Evolutionary conservation across 768 basidiomycete species (phyloP).

Genomic region (Lactarius vividus): DNA sequence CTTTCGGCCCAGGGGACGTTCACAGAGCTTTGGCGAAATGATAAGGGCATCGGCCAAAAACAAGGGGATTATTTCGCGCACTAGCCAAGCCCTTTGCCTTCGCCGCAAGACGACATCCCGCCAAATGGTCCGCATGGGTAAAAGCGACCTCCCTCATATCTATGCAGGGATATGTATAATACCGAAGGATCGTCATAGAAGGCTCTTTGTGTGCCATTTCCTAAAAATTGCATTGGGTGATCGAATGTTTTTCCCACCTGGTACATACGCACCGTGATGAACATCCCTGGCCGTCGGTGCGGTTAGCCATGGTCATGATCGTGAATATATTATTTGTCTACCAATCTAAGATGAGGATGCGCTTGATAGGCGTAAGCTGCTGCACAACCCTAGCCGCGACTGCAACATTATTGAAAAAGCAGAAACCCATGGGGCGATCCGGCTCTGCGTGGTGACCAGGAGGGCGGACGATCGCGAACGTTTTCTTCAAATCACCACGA

Average conservation of each 20-base stretch:
- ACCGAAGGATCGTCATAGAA: slow-evolving; percentile 92
- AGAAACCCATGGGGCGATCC: slow-evolving; percentile 98
- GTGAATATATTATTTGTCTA: slow-evolving; percentile 40
- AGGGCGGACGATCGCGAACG: slow-evolving; percentile 93
- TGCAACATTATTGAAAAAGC: slow-evolving; percentile 98
- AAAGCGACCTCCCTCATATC: slow-evolving; percentile 87
- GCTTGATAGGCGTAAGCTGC: slow-evolving; percentile 64
- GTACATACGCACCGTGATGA: slow-evolving; percentile 68
- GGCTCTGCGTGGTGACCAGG: slow-evolving; percentile 99
- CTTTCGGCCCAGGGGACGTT: slow-evolving; percentile 92
- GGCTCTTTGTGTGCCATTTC: slow-evolving; percentile 95
- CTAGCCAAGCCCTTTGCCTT: slow-evolving; percentile 82
- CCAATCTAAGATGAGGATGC: slow-evolving; percentile 94
- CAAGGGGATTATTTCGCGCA: slow-evolving; percentile 40
- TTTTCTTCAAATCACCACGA: slow-evolving; percentile 72
- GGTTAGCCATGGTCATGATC: slow-evolving; percentile 5
- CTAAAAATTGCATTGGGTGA: slow-evolving; percentile 39
- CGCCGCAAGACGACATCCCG: slow-evolving; percentile 79
- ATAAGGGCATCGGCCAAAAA: slow-evolving; percentile 15
- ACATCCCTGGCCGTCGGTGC: slow-evolving; percentile 66
- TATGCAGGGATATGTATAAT: slow-evolving; percentile 92
- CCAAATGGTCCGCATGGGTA: slow-evolving; percentile 95
- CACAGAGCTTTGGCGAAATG: slow-evolving; percentile 61
- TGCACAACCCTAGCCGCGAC: slow-evolving; percentile 86
- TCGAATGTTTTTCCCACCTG: neutral